Conservation (phyloP, 2,329 filamentous ascomycete genomes). For the Neophaeococcomyces aloes region DNA sequence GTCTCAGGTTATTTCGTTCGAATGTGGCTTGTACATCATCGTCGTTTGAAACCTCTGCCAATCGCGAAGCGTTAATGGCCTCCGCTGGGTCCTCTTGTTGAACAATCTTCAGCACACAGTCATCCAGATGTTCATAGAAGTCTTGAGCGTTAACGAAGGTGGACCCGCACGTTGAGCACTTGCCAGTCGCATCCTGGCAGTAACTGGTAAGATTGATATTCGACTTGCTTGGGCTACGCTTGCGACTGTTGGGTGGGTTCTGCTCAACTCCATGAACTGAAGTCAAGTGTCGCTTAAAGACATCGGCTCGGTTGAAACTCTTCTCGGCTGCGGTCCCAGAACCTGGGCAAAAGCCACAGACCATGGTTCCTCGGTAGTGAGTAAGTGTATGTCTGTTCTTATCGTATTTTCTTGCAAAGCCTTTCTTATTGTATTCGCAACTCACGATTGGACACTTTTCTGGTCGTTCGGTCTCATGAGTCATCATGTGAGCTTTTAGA, state of each 20-base stretch:
- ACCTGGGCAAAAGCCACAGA: slow-evolving; percentile 86
- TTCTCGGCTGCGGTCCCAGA: slow-evolving; percentile 83
- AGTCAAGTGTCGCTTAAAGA: slow-evolving; percentile 89
- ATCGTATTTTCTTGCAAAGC: slow-evolving; percentile 91
- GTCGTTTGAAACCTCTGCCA: slow-evolving; percentile 51
- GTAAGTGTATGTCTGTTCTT: slow-evolving; percentile 91
- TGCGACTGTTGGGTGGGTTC: slow-evolving; percentile 80
- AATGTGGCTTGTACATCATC: slow-evolving; percentile 47
- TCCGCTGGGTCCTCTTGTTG: slow-evolving; percentile 49
- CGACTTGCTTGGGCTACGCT: slow-evolving; percentile 47
- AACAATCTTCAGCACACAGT: slow-evolving; percentile 55
- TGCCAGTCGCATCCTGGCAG: slow-evolving; percentile 66
- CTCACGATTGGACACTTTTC: slow-evolving; percentile 90
- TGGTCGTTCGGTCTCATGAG: slow-evolving; percentile 78
- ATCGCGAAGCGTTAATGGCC: slow-evolving; percentile 46
- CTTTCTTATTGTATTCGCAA: slow-evolving; percentile 86
- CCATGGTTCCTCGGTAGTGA: slow-evolving; percentile 96
- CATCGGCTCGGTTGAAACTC: slow-evolving; percentile 89
- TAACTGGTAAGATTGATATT: slow-evolving; percentile 61
- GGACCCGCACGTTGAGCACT: slow-evolving; percentile 82
- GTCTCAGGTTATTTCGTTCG: slow-evolving; percentile 47
- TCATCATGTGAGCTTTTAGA: slow-evolving; percentile 87
- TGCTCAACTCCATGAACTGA: slow-evolving; percentile 88
- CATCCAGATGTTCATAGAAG: slow-evolving; percentile 89
- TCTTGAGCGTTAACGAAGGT: slow-evolving; percentile 83